Base-by-base conservation (phyloP, 768 basidiomycete species). In the Agrocybe pediades region DNA sequence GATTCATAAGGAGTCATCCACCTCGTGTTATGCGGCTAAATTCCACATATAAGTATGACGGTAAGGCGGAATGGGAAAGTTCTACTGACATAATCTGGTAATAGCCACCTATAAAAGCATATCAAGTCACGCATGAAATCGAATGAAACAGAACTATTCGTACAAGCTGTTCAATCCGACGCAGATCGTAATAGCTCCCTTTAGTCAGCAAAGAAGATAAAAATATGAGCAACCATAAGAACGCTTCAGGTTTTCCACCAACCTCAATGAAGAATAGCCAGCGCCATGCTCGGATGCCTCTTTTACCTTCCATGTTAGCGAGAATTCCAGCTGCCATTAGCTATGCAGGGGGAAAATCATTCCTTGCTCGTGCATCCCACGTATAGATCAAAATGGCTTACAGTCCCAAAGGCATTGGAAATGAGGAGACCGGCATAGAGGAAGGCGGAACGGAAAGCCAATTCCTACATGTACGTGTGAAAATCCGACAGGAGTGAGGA, bases 241-340 rank as follows among this genome's bases (percentile, higher is more conserved):
- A 25, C 27, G 1, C 17, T 25, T 8, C 1, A 29, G 20, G 11
- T 20, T 36, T 36, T 36, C n/a, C 11, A 9, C 49, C 19, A n/a
- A 46, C 51, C 26, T 53, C 51, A 36, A 53, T 53, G 17, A 46
- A 53, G 43, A 53, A 53, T n/a, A 53, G 29, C 51, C 51, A 90
- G 73, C 85, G 63, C 88, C 88, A 90, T 9, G 85, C 87, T 24
- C 83, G 65, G 39, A 87, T 83, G 1, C 87, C 88, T 3, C 80
- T 71, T 46, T 74, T 76, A 1, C 86, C 87, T 55, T 91, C 80
- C 87, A 90, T 86, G 40, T 75, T 77, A 1, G 75, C 71, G 15
- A 92, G 74, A 49, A 90, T 86, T 9, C 86, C 88, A n/a, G 88
- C 88, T 15, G 87, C 90, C 62, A 90, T 81, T 6, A 89, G 65